phyloP scores from a whole-genome alignment of 768 basidiomycete genomes.

The Termitomyces titanicus region DNA sequence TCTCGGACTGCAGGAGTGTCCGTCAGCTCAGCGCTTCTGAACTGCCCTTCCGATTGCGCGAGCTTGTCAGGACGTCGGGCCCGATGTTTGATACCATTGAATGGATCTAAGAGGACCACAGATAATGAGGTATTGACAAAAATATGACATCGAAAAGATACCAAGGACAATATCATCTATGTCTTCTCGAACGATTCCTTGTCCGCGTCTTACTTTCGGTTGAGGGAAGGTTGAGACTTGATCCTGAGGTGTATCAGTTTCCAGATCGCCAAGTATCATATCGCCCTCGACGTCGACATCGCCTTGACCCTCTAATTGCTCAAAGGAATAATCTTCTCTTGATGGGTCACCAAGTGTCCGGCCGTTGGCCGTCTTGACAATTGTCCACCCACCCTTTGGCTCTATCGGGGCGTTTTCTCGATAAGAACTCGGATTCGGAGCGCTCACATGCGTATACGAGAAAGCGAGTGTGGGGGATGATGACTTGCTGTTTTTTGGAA shows the following conservation, averaged over 20 bases:
- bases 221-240: constrained; percentile 23
- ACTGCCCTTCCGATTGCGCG: constrained; percentile 20
- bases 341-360: constrained; percentile 17
- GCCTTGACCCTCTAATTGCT: constrained; percentile 27
- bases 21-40: constrained; percentile 19
- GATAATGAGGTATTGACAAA: constrained; percentile 23
- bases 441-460: constrained; percentile 77
- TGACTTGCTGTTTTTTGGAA: constrained; percentile 45
- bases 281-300: constrained; percentile 74
- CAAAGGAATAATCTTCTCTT: constrained; percentile 16
- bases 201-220: constrained; percentile 40
- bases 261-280: constrained; percentile 75
- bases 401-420: constrained; percentile 37
- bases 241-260: constrained; percentile 43
- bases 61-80: constrained; percentile 34
- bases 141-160: constrained; percentile 28
- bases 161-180: constrained; percentile 76
- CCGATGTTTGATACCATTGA: constrained; percentile 49
- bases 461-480: constrained; percentile 71
- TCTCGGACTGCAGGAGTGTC: constrained; percentile 29
- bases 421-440: constrained; percentile 75
- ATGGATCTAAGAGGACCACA: constrained; percentile 45
- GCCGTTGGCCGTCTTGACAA: constrained; percentile 46
- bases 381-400: constrained; percentile 72
- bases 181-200: constrained; percentile 57